These are phyloP conservation scores for Ophiostoma piceae DNA, from an alignment of 2,329 filamentous ascomycete genomes.

Conservation along the genomic window DNA sequence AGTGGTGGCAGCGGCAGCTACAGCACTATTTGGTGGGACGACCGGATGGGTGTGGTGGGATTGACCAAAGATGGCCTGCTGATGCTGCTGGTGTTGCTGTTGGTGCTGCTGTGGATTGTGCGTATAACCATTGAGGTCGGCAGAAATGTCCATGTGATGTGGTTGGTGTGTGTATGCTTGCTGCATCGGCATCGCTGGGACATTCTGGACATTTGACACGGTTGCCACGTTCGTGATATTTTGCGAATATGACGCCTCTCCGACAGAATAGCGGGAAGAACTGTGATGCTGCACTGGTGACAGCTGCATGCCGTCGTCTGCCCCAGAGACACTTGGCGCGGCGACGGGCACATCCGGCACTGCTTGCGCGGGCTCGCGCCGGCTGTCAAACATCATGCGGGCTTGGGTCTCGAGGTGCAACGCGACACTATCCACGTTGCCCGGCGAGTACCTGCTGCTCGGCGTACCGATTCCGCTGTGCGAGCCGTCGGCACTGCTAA, in stretches of 20 bases:
- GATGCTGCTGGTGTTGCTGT: conserved; percentile 10
- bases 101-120: conserved; percentile 8
- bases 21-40: neutral
- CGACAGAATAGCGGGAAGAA: neutral
- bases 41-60: neutral
- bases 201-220: neutral
- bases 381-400: conserved; percentile 22
- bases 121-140: neutral
- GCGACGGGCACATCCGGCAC: neutral
- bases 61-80: neutral
- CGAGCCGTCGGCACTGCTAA: conserved; percentile 18
- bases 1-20: conserved; percentile 12
- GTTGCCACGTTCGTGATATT: neutral
- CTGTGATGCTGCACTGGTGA: neutral
- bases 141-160: conserved; percentile 10
- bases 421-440: conserved; percentile 44
- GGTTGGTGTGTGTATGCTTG: neutral
- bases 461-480: conserved; percentile 50
- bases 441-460: conserved; percentile 38
- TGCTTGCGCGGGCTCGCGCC: conserved; percentile 7
- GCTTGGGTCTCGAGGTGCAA: conserved; percentile 26
- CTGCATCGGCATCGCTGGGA: neutral
- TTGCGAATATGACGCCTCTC: neutral
- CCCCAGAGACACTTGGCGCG: neutral
- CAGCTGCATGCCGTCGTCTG: neutral